Base-by-base conservation (phyloP, 2,329 filamentous ascomycete species). In the Aspergillus novoparasiticus region DNA sequence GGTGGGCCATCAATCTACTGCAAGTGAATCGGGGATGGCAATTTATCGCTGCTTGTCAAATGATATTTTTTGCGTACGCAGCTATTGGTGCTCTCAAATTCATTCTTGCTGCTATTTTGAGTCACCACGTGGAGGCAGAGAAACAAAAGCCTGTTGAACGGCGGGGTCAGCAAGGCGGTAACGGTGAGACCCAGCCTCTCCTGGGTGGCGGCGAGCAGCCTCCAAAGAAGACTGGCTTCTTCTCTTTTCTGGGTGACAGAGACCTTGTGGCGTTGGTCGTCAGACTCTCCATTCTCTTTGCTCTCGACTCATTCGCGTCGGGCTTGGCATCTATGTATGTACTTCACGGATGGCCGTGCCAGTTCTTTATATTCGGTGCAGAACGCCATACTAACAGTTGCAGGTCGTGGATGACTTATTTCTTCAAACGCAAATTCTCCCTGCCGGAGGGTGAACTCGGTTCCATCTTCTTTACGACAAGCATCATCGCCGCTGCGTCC, bases 221-320 rank as follows among this genome's bases (percentile, higher is more conserved):
- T n/a, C 66, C 64, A 48, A 71, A 67, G 45, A 76, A 70, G 62
- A 77, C 73, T 59, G 66, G 73, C 3, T 72, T 87, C n/a, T 73
- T 90, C 34, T 84, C 87, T 0, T 78, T 84, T 2, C 86, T 93
- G 23, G 65, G 64, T 6, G 87, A 86, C 6, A 76, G 75, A 3
- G 79, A 85, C 23, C 58, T 78, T 8, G 67, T 72, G 45, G 72
- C 73, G 3, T 60, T 78, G n/a, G 67, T 78, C 21, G 66, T 76
- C 26, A 69, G 87, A 57, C 81, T 94, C 0, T 90, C 88, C 71
- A 76, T 90, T 9, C 79, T 94, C 1, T 90, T 93, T 69, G 84
- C 84, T 1, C 71, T 93, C 6, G 90, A 93, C 73, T 85, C 87
- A 0, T 85, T 93, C 61, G 90, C 89, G 1, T 89, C 87, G 1